Evolutionary conservation across 352 stramenopile genomes (phyloP).

Genomic region (Saprolegnia diclina): DNA sequence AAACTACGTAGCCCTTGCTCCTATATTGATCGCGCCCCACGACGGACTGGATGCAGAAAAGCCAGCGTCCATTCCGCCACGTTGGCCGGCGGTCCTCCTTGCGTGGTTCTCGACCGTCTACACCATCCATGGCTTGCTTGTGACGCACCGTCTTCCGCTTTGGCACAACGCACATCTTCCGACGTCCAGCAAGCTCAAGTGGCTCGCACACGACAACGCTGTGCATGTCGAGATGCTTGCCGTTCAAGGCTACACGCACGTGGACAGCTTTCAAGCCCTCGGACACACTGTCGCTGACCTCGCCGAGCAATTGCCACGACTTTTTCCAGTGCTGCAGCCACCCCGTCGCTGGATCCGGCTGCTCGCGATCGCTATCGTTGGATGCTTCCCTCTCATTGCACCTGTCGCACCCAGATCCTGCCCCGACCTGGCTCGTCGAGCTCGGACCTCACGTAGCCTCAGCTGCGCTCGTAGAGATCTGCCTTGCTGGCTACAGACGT

Average conservation of each 20-base stretch:
- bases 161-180: background rate
- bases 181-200: background rate
- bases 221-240: background rate
- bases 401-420: background rate
- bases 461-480: background rate
- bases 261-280: background rate
- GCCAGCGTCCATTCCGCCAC: too few species aligned
- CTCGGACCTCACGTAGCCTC: background rate
- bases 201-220: background rate
- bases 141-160: background rate
- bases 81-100: background rate
- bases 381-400: background rate
- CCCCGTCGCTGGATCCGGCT: background rate
- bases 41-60: too few species aligned
- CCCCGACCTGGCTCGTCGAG: background rate
- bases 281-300: background rate
- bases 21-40: too few species aligned
- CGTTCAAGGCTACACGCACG: background rate
- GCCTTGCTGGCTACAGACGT: background rate
- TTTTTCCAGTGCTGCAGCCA: background rate
- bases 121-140: background rate
- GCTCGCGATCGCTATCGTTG: background rate
- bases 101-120: background rate
- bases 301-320: background rate
- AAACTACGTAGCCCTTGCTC: too few species aligned